These are phyloP conservation scores for Penicillium aurantiogriseum DNA, from an alignment of 2,329 filamentous ascomycete species.

Conservation along the genomic window DNA sequence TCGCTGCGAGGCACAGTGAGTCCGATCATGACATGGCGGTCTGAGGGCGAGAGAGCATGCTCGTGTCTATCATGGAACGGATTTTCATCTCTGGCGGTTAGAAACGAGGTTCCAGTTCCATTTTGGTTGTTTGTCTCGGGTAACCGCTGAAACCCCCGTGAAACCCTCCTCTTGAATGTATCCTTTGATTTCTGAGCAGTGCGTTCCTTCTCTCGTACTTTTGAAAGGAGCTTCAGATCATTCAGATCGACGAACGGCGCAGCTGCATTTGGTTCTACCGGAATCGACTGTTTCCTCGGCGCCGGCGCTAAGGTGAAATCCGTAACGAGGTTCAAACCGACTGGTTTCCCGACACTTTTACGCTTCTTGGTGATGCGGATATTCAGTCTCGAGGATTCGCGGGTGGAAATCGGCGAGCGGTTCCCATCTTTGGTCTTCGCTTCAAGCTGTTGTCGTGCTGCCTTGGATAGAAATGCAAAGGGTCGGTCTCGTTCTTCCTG, in stretches of 20 bases:
- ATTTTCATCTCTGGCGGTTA: constrained; percentile 15
- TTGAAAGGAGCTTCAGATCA: constrained; percentile 38
- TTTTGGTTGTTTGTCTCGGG: constrained; percentile 11
- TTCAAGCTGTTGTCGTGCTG: constrained; percentile 21
- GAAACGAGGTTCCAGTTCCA: constrained; percentile 15
- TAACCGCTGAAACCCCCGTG: constrained; percentile 22
- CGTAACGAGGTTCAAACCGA: constrained; percentile 46
- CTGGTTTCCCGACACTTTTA: constrained; percentile 30
- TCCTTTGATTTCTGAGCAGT: constrained; percentile 23
- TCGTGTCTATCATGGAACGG: constrained; percentile 27
- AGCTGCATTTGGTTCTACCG: constrained; percentile 8
- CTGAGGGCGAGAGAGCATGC: constrained; percentile 44
- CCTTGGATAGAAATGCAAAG: constrained; percentile 33
- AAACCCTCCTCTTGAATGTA: constrained; percentile 22
- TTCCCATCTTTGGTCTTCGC: constrained; percentile 8
- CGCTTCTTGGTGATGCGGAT: constrained; percentile 20
- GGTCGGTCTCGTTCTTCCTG: constrained; percentile 28
- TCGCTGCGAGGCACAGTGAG: constrained; percentile 41
- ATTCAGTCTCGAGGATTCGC: constrained; percentile 14
- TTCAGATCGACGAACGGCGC: constrained; percentile 38
- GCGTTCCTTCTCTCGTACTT: constrained; percentile 35
- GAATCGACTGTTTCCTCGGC: constrained; percentile 1
- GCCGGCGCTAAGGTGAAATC: constrained; percentile 34
- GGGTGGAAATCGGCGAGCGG: constrained; percentile 3
- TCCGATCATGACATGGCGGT: constrained; percentile 48